Conservation (phyloP, 2,329 filamentous ascomycete genomes). For the Boeremia lycopersici region DNA sequence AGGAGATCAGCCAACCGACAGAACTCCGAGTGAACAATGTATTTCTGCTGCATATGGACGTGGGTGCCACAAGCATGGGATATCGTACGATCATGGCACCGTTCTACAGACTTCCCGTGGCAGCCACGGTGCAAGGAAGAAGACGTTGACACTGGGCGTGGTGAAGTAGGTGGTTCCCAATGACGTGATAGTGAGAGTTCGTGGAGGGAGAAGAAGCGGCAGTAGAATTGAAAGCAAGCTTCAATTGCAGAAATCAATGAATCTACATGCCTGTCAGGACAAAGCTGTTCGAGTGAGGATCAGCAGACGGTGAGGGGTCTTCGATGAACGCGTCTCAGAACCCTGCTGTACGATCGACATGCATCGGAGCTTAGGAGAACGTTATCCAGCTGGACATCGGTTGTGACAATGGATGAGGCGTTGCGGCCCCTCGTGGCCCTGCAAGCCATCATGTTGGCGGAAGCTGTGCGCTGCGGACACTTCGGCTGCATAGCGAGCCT, state of each 20-base stretch:
- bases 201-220: neutral
- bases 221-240: neutral
- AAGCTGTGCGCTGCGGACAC: slow-evolving; percentile 3
- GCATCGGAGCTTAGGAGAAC: slow-evolving; percentile 9
- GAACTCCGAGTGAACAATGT: neutral
- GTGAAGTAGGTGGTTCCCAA: neutral
- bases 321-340: neutral
- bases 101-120: neutral
- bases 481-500: slow-evolving; percentile 11
- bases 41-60: neutral
- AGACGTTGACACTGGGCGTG: neutral
- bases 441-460: slow-evolving; percentile 1
- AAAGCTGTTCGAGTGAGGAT: neutral
- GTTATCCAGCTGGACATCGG: neutral
- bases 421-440: slow-evolving; percentile 8
- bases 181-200: no score
- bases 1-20: neutral
- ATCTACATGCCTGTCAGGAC: neutral
- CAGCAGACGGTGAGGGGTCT: neutral
- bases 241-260: no score
- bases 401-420: neutral
- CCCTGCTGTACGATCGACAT: slow-evolving; percentile 7
- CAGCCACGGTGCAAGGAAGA: neutral
- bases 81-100: slow-evolving; percentile 12
- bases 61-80: neutral